Conservation (phyloP, 257 asterid genomes). For the Gardenia jasminoides region DNA sequence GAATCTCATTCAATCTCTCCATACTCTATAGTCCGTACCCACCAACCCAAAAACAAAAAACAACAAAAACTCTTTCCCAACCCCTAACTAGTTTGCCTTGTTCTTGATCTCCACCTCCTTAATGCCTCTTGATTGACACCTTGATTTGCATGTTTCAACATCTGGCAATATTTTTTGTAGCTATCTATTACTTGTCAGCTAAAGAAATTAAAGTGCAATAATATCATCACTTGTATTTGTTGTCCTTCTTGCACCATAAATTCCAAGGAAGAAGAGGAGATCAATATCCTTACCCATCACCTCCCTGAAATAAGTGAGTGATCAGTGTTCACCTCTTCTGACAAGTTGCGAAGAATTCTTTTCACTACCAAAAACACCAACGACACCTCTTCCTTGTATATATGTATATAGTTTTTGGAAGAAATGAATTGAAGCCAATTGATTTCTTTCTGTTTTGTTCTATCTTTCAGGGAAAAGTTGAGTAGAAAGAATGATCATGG, state of each 20-base stretch:
- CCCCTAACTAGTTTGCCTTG: conserved; percentile 8
- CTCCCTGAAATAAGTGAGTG: neutral
- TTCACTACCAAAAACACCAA: neutral
- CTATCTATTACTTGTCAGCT: neutral
- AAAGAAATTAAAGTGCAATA: neutral
- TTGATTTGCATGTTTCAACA: neutral
- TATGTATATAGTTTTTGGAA: neutral
- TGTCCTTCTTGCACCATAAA: neutral
- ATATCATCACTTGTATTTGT: neutral
- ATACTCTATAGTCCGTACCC: neutral
- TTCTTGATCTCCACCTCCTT: neutral
- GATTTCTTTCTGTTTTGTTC: neutral
- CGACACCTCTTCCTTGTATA: too few species aligned
- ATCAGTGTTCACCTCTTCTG: neutral
- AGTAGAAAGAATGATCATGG: conserved; percentile 34
- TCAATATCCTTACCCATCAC: neutral
- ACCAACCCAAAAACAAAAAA: neutral
- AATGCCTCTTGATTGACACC: neutral
- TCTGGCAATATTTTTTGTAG: neutral
- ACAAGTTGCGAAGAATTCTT: neutral
- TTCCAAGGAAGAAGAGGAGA: conserved; percentile 3
- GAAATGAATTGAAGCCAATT: neutral
- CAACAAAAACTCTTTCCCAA: neutral
- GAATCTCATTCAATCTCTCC: neutral
- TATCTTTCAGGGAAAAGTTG: neutral